Evolutionary conservation across 306 rosid species (phyloP).

Genomic region (Sicyos edulis): DNA sequence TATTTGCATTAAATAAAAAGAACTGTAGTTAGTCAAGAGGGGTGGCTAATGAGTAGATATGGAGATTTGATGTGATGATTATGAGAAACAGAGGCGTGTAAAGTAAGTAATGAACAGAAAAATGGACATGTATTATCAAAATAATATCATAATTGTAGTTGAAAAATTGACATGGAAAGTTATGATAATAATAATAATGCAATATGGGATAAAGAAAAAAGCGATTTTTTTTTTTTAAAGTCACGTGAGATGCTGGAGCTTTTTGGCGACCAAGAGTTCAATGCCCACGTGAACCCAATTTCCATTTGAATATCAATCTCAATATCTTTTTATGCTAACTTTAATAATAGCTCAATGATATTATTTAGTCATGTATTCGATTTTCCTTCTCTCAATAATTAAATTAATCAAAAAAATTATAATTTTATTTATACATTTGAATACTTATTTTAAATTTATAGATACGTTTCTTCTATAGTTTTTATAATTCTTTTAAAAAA

Average conservation of each 20-base stretch:
- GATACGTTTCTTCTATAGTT: no score
- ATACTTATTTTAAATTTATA: no score
- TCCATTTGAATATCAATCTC: neutral
- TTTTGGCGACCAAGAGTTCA: neutral
- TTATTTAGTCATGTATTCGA: no score
- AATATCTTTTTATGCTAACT: no score
- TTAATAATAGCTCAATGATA: no score
- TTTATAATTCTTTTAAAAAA: no score
- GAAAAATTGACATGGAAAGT: neutral
- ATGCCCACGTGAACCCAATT: constrained; percentile 4
- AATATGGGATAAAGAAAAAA: neutral
- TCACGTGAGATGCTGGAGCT: constrained; percentile 19
- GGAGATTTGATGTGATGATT: constrained; percentile 17
- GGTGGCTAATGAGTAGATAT: constrained; percentile 12
- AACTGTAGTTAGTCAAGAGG: constrained; percentile 1
- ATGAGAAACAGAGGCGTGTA: constrained; percentile 15
- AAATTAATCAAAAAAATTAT: no score
- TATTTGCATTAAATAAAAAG: neutral
- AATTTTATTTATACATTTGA: no score
- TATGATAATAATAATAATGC: neutral
- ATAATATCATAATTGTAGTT: no score
- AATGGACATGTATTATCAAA: neutral
- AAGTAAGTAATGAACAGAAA: constrained; percentile 17
- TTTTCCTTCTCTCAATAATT: no score
- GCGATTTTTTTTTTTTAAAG: neutral